These are phyloP conservation scores for Sphagnurus paluster DNA, from an alignment of 1,284 basidiomycete species.

Conservation along the genomic window DNA sequence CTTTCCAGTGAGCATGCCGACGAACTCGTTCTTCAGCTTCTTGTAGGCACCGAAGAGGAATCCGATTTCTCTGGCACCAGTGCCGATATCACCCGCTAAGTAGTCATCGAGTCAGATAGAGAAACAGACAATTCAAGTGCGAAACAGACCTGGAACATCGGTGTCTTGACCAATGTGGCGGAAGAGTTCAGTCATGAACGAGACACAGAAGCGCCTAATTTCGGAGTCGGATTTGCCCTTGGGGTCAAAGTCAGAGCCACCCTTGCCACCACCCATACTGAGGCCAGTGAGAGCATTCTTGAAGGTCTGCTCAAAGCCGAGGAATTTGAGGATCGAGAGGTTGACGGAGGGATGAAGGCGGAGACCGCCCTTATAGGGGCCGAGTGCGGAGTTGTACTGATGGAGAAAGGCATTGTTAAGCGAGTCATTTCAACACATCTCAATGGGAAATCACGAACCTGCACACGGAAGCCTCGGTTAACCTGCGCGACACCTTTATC, in stretches of 20 bases:
- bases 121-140: background rate
- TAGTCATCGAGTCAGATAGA: background rate
- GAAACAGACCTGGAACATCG: slow-evolving; percentile 61
- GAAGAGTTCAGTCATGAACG: slow-evolving; percentile 76
- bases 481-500: slow-evolving; percentile 70
- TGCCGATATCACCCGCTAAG: slow-evolving; percentile 73
- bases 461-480: slow-evolving; percentile 78
- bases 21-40: slow-evolving; percentile 74
- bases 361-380: slow-evolving; percentile 84
- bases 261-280: slow-evolving; percentile 76
- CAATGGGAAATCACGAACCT: slow-evolving; percentile 39
- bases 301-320: slow-evolving; percentile 81
- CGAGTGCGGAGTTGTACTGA: slow-evolving; percentile 81
- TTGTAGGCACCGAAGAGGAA: slow-evolving; percentile 79
- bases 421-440: slow-evolving; percentile 3
- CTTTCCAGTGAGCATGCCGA: slow-evolving; percentile 80
- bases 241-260: slow-evolving; percentile 77
- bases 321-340: slow-evolving; percentile 85
- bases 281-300: slow-evolving; percentile 84
- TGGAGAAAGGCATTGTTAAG: slow-evolving; percentile 1
- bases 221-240: slow-evolving; percentile 81
- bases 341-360: slow-evolving; percentile 83
- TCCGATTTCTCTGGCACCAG: slow-evolving; percentile 70
- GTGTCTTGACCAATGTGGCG: slow-evolving; percentile 75
- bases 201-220: slow-evolving; percentile 69